These are phyloP conservation scores for Gymnopilus junonius DNA, from an alignment of 768 basidiomycete species.

Conservation along the genomic window DNA sequence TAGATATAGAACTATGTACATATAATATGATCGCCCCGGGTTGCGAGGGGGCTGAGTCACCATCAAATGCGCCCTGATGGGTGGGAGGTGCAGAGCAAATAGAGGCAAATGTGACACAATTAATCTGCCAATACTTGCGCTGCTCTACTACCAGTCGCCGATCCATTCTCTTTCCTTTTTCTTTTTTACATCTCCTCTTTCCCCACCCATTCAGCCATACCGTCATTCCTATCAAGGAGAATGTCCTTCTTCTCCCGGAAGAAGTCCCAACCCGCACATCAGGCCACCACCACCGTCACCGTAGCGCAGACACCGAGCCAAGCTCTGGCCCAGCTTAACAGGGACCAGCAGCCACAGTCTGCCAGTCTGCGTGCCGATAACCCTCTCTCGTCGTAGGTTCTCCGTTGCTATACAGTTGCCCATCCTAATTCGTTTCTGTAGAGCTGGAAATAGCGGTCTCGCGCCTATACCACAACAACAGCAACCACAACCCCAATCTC, in stretches of 20 bases:
- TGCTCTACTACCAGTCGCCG: constrained; percentile 1
- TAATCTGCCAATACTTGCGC: constrained; percentile 18
- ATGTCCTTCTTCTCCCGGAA: constrained; percentile 95
- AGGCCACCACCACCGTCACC: constrained; percentile 51
- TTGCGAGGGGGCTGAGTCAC: constrained; percentile 19
- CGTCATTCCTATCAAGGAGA: constrained; percentile 73
- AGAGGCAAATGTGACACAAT: constrained; percentile 25
- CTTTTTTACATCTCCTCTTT: constrained; percentile 9
- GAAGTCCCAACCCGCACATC: constrained; percentile 66
- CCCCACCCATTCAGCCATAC: constrained; percentile 54
- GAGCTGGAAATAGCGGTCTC: constrained; percentile 27
- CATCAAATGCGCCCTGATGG: background rate
- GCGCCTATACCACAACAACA: constrained; percentile 29
- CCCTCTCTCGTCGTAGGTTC: constrained; percentile 22
- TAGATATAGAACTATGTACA: background rate
- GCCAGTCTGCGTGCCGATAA: constrained; percentile 33
- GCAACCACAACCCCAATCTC: constrained; percentile 45
- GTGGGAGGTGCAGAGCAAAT: constrained; percentile 24
- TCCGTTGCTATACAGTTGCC: background rate
- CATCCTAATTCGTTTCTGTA: constrained; percentile 5
- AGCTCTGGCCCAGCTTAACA: constrained; percentile 63
- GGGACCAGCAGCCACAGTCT: constrained; percentile 32
- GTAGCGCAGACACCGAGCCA: constrained; percentile 69
- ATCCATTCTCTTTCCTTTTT: constrained; percentile 15
- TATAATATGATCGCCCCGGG: constrained; percentile 4